Base-by-base conservation (phyloP, 1,139 yeast species). In the Trichomonascaceae sp. region DNA sequence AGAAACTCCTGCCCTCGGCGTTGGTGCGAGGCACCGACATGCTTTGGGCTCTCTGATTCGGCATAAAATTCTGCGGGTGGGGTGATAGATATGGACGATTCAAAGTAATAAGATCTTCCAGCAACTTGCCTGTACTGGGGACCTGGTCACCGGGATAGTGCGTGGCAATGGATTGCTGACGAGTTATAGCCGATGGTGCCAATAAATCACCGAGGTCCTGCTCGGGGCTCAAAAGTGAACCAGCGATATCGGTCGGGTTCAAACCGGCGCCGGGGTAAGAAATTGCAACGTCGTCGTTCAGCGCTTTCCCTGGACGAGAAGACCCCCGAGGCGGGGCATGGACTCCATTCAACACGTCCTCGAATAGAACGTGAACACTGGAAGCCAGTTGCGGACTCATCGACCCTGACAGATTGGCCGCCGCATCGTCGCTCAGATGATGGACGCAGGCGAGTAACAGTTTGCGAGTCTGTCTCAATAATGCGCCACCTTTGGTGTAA, bases 401-500 rank as follows among this genome's bases (percentile, higher is more conserved):
- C 6, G 48, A 39, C 4, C 57, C 56, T 2, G 55, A 54, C 17
- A 46, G 34, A 18, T 36, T 45, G 13, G 36, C 35, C 37, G 50
- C 45, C 39, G 49, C 39, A 29, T 52, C 54, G 6, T 40, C 33
- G 31, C 47, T 42, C 11, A 52, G 37, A 33, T 46, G 46, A 26
- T 46, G 47, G 26, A 47, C 41, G 13, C 46, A 37, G 16, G 40
- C 40, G 2, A 47, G 39, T 37, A 58, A 37, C 26, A 50, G 39
- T 32, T 59, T 64, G 43, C 75, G 77, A 51, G 77, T 74, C 33
- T 76, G 82, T 49, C 71, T 78, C 47, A 76, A 74, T 37, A 84
- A 57, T 1, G 89, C 76, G 0, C 95, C 94, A 17, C 89, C 85
- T 50, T 81, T 74, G 2, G 84, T 76, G 51, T 81, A 82, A 43